Conservation (phyloP, 257 asterid genomes). For the Ilex asprella region DNA sequence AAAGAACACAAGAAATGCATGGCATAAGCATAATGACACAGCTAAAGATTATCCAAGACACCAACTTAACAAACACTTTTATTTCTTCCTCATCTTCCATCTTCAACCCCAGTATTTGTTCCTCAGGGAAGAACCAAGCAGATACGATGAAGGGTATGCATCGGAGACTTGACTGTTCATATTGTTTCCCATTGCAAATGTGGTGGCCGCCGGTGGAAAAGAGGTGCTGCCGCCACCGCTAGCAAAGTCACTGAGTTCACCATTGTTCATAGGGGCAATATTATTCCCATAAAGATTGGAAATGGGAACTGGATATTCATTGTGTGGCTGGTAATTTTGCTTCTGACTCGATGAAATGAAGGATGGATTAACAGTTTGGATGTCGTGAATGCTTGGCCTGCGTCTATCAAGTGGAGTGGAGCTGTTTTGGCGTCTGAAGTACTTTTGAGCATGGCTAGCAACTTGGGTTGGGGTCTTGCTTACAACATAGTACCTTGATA, state of each 20-base stretch:
- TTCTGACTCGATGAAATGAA: background rate
- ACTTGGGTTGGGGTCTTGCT: conserved; percentile 40
- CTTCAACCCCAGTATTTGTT: conserved; percentile 14
- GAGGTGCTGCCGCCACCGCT: background rate
- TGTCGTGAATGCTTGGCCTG: conserved; percentile 50
- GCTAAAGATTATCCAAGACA: too few species aligned
- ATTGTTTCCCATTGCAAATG: background rate
- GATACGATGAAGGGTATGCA: background rate
- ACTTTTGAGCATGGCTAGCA: conserved; percentile 50
- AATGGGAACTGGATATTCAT: background rate
- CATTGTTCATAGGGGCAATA: background rate
- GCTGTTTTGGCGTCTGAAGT: conserved; percentile 25
- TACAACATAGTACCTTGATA: conserved; percentile 35
- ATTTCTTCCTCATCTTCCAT: too few species aligned
- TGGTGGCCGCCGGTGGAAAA: background rate
- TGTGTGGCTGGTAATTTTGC: background rate
- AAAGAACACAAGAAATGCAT: too few species aligned
- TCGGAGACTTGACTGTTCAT: background rate
- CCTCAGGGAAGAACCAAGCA: background rate
- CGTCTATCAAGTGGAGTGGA: conserved; percentile 30
- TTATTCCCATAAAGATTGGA: background rate
- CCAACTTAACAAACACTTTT: too few species aligned
- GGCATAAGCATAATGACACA: too few species aligned
- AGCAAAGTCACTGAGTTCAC: background rate
- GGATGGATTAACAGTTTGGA: conserved; percentile 12